Evolutionary conservation across 352 stramenopile species (phyloP), one percentile per base, ranked within the genome.

Genomic region (Phytophthora hybrid): DNA sequence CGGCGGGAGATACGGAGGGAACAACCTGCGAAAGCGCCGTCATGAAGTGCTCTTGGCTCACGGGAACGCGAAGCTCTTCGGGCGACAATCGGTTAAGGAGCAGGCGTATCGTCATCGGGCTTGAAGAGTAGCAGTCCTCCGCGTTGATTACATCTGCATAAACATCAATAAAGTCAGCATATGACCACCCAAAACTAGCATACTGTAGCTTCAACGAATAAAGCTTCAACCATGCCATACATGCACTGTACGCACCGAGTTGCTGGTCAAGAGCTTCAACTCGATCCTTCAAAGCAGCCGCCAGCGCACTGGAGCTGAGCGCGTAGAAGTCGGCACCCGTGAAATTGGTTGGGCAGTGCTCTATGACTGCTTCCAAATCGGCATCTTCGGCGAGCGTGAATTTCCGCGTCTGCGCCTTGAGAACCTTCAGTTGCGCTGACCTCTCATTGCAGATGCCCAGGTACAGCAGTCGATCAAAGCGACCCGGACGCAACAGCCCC

Each of bases 401-500:
- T 66, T 95, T 94, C 58, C 88, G 89, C 4, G 88, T 96, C 32
- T 94, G 81, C 0, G 90, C 90, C 53, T 93, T 73, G n/a, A 96
- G 77, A n/a, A 96, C 85, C 71, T 95, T 95, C 31, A 92, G 69
- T 53, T 96, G 88, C 2, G 88, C 87, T 5, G 77, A 65, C 67
- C 86, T 86, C 21, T 93, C 85, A 23, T 78, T 91, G 71, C 88
- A 94, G 71, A 96, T 95, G 34, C 89, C 89, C 14, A 96, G 74
- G 44, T 96, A 96, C 19, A 96, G 60, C 70, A 96, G 69, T 11
- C 89, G 82, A 52, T 96, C 89, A 55, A 96, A 95, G 49, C 97
- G 90, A 16, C 97, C 97, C 4, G 97, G 97, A 21, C 97, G 93
- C 32, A 99, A 76, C 63, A 99, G 76, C 10, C 93, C 90, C 13